These are phyloP conservation scores for Dipteronia sinensis DNA, from an alignment of 345 rosid genomes.

Conservation along the genomic window DNA sequence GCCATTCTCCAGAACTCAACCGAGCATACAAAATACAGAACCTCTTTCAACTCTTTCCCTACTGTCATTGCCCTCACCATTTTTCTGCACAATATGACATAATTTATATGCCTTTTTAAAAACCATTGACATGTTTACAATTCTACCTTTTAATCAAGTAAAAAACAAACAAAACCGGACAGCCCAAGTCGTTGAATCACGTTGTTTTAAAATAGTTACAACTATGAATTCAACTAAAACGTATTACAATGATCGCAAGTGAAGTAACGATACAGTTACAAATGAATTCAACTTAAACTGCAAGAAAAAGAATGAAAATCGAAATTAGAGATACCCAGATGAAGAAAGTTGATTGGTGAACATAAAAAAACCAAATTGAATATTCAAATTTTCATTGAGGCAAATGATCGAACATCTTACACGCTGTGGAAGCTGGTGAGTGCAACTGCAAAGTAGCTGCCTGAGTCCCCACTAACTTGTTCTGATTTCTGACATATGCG, in stretches of 20 bases:
- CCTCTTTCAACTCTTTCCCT: constrained; percentile 38
- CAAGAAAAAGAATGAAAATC: neutral
- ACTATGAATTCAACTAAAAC: neutral
- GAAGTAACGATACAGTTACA: no score
- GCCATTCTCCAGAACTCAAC: constrained; percentile 79
- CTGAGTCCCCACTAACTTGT: neutral
- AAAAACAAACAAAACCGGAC: neutral
- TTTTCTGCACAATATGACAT: neutral
- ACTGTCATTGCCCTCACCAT: constrained; percentile 17
- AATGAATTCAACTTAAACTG: neutral
- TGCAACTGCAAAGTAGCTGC: neutral
- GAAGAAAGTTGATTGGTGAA: neutral
- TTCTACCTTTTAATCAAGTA: neutral
- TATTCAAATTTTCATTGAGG: neutral
- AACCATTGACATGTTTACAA: neutral
- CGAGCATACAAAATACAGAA: constrained; percentile 46
- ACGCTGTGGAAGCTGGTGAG: neutral
- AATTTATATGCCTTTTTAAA: neutral
- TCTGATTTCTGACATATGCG: neutral
- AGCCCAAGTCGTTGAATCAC: neutral
- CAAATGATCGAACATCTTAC: neutral
- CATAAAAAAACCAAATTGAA: neutral
- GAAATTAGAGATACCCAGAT: neutral
- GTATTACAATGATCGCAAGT: neutral
- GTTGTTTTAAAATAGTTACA: neutral